Evolutionary conservation across 768 basidiomycete genomes (phyloP), one percentile per base, ranked within the genome.

Genomic region (Pleurotus platypus): DNA sequence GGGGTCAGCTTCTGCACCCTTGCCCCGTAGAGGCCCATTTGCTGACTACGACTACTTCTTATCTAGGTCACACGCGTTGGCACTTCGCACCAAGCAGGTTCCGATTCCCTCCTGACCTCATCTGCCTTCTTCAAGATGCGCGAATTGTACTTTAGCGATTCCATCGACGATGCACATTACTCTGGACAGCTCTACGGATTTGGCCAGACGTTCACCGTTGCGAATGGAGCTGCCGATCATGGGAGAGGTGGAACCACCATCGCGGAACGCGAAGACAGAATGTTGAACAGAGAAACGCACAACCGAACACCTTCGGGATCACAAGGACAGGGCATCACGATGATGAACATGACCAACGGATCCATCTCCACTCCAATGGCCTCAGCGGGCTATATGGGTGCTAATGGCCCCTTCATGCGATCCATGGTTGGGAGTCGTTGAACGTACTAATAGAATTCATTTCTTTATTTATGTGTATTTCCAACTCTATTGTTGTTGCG

Each of bases 51-150:
- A 49, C 3, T n/a, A 16, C 57, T 26, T 39, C 53, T n/a, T 57
- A 51, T 50, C 2, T 65, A 96, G 94, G 89, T 97, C 26, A 78
- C 87, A 72, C 85, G 95, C 45, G 91, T 94, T 70, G 94, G 93
- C 4, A 51, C 49, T 9, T 51, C 49, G 56, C 94, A 97, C 71
- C 96, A 97, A 75, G 94, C 96, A 8, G 96, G 97, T 12, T 95
- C 93, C n/a, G 97, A 98, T 68, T 93, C 91, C 12, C 86, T 98
- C 42, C 81, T 99, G 46, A 98, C 95, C 5, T 85, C 94, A 2
- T 85, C 89, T 2, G 92, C 92, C 0, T 98, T 98, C 75, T 98
- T 98, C 87, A 91, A 94, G 71, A 92, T 98, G 83, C 85, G 92
- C 26, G 86, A 93, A 62, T 71, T 89, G 13, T 98, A 94, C 74